Evolutionary conservation across 2,329 filamentous ascomycete genomes (phyloP).

Genomic region (Balansia obtecta): DNA sequence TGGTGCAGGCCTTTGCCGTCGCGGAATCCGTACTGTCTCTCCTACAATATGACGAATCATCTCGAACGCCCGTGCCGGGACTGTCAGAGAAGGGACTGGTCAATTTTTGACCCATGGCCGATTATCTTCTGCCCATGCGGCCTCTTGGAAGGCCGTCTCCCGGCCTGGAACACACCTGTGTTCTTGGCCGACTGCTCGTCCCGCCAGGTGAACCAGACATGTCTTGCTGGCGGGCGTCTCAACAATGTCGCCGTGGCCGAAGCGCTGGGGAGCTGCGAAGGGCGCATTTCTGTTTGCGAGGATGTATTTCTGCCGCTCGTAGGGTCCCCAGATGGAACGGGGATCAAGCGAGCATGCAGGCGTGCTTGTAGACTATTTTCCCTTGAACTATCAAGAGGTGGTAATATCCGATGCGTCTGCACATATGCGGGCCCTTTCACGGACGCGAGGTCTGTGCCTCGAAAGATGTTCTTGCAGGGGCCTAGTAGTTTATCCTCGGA

Average conservation of each 20-base stretch:
- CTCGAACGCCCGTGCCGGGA: conserved; percentile 36
- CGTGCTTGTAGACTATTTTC: conserved; percentile 48
- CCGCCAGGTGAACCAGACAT: conserved; percentile 40
- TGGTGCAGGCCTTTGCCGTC: conserved; percentile 9
- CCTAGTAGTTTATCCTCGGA: conserved; percentile 35
- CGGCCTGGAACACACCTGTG: conserved; percentile 41
- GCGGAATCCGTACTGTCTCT: conserved; percentile 32
- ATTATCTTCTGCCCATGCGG: conserved; percentile 44
- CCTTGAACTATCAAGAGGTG: conserved; percentile 49
- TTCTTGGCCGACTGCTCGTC: conserved; percentile 37
- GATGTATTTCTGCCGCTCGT: conserved; percentile 30
- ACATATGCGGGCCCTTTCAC: conserved; percentile 46
- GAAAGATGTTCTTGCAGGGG: conserved; percentile 41
- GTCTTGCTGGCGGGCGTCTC: conserved; percentile 39
- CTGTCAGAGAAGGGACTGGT: conserved; percentile 38
- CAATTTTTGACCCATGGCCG: conserved; percentile 52
- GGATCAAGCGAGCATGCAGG: conserved; percentile 44
- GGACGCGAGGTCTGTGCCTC: conserved; percentile 39
- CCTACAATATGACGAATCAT: conserved; percentile 37
- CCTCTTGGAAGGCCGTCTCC: conserved; percentile 46
- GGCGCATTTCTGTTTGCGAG: conserved; percentile 40
- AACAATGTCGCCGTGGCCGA: conserved; percentile 41
- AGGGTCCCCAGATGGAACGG: conserved; percentile 44
- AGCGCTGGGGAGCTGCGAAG: conserved; percentile 35
- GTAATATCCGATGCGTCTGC: conserved; percentile 45